Conservation (phyloP, 768 basidiomycete genomes). For the Russula dissimulans region DNA sequence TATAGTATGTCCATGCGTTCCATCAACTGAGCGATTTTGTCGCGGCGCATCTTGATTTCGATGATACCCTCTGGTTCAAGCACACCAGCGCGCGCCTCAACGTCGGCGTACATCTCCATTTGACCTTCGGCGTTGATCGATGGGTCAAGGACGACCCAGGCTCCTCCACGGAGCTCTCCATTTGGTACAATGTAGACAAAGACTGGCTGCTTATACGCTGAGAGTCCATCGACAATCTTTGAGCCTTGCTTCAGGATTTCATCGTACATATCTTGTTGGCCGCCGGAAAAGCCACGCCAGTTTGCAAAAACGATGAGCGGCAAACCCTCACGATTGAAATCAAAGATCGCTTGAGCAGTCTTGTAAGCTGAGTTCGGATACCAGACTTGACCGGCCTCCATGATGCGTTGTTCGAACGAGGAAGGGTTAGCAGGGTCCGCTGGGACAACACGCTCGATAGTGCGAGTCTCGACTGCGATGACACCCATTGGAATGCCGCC, state of each 20-base stretch:
- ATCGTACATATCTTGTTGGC: slow-evolving; percentile 99
- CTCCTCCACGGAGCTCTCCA: slow-evolving; percentile 96
- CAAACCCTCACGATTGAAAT: slow-evolving; percentile 94
- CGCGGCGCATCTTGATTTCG: slow-evolving; percentile 96
- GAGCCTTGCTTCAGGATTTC: slow-evolving; percentile 95
- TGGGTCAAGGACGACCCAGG: slow-evolving; percentile 98
- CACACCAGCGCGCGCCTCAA: slow-evolving; percentile 92
- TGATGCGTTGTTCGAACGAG: slow-evolving; percentile 94
- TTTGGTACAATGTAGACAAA: slow-evolving; percentile 99
- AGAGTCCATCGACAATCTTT: slow-evolving; percentile 97
- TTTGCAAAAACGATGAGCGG: slow-evolving; percentile 99
- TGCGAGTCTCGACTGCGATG: slow-evolving; percentile 96
- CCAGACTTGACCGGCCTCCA: slow-evolving; percentile 99
- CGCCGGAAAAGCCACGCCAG: slow-evolving; percentile 99
- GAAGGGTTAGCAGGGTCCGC: slow-evolving; percentile 96
- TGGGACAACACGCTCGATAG: slow-evolving; percentile 91
- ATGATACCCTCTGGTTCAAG: slow-evolving; percentile 95
- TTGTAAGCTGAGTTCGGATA: slow-evolving; percentile 99
- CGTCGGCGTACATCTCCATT: slow-evolving; percentile 99
- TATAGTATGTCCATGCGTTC: slow-evolving; percentile 85
- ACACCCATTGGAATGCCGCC: slow-evolving; percentile 97
- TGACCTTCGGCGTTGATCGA: slow-evolving; percentile 86
- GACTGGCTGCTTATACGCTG: slow-evolving; percentile 93
- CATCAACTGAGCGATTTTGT: slow-evolving; percentile 87
- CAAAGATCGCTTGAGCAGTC: slow-evolving; percentile 98